A percentile compares a stretch with the other conserved stretches of the same genome.
Conservation (phyloP, 179 eudicot genomes). For the Kewa caespitosa region DNA sequence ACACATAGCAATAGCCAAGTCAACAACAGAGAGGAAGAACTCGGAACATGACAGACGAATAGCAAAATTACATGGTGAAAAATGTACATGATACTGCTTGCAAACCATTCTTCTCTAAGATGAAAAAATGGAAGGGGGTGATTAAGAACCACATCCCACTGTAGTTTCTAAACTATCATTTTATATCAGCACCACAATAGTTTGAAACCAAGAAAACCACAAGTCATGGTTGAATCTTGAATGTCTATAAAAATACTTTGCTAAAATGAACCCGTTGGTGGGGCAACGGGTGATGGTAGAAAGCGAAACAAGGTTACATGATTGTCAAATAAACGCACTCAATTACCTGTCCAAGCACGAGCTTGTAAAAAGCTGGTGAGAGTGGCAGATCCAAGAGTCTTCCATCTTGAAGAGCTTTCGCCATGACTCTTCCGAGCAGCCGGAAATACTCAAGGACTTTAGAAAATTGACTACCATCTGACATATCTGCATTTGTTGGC, state of each 20-base stretch:
- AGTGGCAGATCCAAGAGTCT: constrained; percentile 88
- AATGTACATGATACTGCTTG: neutral
- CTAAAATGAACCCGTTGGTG: neutral
- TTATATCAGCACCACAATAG: neutral
- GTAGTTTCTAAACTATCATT: neutral
- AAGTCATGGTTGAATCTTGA: too few species aligned
- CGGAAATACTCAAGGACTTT: constrained; percentile 76
- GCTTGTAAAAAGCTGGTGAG: constrained; percentile 85
- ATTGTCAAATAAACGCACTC: neutral
- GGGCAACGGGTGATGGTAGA: neutral
- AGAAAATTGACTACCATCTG: constrained; percentile 63
- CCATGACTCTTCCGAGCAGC: constrained; percentile 91
- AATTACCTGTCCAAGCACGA: constrained; percentile 81
- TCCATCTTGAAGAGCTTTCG: constrained; percentile 99
- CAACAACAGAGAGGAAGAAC: neutral
- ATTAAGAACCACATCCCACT: neutral
- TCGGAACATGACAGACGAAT: neutral
- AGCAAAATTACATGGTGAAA: neutral
- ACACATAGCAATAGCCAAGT: constrained; percentile 9
- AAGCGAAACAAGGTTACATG: neutral
- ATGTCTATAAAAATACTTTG: neutral
- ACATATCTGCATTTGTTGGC: constrained; percentile 55
- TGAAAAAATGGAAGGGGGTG: neutral
- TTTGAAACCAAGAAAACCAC: neutral
- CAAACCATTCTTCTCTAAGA: too few species aligned